Percentiles rank a stretch among this genome's conserved stretches.
Conservation (phyloP, 176 grass and related monocot species). For the Neostapfia colusana region DNA sequence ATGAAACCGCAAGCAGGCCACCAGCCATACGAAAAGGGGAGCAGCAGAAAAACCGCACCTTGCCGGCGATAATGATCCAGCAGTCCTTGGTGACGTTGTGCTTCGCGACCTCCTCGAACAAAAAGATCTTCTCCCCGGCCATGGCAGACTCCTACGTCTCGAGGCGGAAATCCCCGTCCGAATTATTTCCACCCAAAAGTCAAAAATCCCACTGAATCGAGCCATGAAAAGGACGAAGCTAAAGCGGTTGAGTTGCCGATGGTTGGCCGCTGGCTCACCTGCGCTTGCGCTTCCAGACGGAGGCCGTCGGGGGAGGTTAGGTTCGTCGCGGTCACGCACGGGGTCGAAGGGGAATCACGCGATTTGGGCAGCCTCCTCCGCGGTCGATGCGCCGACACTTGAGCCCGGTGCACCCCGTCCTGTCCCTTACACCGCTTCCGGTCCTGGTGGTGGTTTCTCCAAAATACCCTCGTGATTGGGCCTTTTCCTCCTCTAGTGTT, state of each 20-base stretch:
- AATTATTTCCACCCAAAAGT: not conserved
- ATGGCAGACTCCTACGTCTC: slow-evolving; percentile 31
- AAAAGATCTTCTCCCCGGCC: slow-evolving; percentile 55
- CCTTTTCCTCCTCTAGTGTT: no score
- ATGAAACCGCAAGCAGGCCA: not conserved
- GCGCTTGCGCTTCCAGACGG: slow-evolving; percentile 2
- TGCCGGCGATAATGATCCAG: slow-evolving; percentile 77
- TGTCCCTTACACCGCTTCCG: not conserved
- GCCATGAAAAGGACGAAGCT: not conserved
- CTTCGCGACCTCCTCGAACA: slow-evolving; percentile 71
- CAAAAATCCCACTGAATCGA: not conserved
- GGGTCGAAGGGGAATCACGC: slow-evolving; percentile 31
- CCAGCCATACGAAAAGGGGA: not conserved
- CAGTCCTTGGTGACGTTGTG: slow-evolving; percentile 83
- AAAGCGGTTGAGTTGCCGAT: not conserved
- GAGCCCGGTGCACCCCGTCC: slow-evolving; percentile 23
- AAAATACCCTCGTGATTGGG: slow-evolving; percentile 1
- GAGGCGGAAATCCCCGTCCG: not conserved
- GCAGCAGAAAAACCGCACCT: slow-evolving; percentile 45
- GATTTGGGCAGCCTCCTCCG: slow-evolving; percentile 24
- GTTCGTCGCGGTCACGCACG: not conserved
- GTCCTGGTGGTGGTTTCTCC: not conserved
- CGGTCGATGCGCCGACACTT: slow-evolving; percentile 19
- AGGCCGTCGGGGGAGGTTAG: not conserved
- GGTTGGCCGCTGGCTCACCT: slow-evolving; percentile 30